Evolutionary conservation across 768 basidiomycete species (phyloP).

Genomic region (Leccinum sublutescens): DNA sequence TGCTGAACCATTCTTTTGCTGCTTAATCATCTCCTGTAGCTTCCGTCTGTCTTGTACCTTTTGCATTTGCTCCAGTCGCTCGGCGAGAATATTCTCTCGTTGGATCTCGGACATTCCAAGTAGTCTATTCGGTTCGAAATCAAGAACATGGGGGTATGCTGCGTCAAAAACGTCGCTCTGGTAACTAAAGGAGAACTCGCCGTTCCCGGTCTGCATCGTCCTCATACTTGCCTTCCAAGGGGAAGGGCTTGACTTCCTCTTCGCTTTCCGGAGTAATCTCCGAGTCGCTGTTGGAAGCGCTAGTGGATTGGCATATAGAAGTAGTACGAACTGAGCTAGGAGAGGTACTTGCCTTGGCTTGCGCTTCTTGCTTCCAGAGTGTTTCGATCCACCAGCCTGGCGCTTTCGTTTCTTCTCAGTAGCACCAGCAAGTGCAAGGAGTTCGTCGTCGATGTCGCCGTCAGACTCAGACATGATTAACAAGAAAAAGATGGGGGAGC

Average conservation of each 20-base stretch:
- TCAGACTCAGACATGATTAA: slow-evolving; percentile 49
- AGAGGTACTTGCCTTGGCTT: slow-evolving; percentile 61
- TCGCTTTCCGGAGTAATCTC: slow-evolving; percentile 64
- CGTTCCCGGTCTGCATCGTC: slow-evolving; percentile 79
- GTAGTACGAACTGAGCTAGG: not conserved
- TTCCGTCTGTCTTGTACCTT: slow-evolving; percentile 66
- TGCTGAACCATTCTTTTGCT: slow-evolving; percentile 50
- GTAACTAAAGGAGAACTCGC: slow-evolving; percentile 50
- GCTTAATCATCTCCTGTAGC: slow-evolving; percentile 71
- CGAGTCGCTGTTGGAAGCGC: slow-evolving; percentile 44
- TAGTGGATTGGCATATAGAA: slow-evolving; percentile 17
- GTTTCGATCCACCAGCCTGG: slow-evolving; percentile 44
- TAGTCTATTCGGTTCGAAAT: slow-evolving; percentile 48
- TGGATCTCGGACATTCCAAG: slow-evolving; percentile 82
- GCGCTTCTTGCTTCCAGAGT: slow-evolving; percentile 59
- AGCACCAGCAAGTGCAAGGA: slow-evolving; percentile 77
- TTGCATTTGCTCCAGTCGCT: slow-evolving; percentile 79
- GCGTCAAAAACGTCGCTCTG: slow-evolving; percentile 29
- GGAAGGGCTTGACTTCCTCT: slow-evolving; percentile 69
- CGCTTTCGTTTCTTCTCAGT: slow-evolving; percentile 65
- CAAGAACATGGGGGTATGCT: slow-evolving; percentile 5
- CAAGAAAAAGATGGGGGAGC: not conserved
- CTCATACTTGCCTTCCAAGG: slow-evolving; percentile 87
- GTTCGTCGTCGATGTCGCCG: slow-evolving; percentile 62
- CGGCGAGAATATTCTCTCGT: slow-evolving; percentile 81